Conservation (phyloP, 176 grass and related monocot species). For the Phoenix roebelenii region DNA sequence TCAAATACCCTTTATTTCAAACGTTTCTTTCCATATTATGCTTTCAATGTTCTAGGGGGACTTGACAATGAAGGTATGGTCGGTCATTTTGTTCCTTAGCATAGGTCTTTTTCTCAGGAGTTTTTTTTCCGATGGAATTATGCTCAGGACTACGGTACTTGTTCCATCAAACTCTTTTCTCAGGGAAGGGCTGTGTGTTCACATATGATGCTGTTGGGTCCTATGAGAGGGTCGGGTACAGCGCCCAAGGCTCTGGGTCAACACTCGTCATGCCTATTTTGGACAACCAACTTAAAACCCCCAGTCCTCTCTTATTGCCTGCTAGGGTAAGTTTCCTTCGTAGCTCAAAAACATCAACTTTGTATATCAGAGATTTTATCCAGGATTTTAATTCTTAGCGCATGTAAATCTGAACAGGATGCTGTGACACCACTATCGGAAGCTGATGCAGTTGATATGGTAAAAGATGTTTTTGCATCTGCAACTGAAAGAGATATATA, state of each 20-base stretch:
- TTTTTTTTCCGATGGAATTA: too few species aligned
- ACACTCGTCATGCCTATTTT: slow-evolving; percentile 80
- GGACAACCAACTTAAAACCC: slow-evolving; percentile 89
- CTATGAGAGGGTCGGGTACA: slow-evolving; percentile 80
- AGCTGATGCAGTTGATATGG: slow-evolving; percentile 71
- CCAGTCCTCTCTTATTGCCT: slow-evolving; percentile 75
- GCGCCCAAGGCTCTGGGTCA: slow-evolving; percentile 76
- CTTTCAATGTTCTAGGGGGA: slow-evolving; percentile 88
- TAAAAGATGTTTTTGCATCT: slow-evolving; percentile 98
- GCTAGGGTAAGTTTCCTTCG: slow-evolving; percentile 36
- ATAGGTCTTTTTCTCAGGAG: too few species aligned
- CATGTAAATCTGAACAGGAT: slow-evolving; percentile 45
- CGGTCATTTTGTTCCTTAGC: neutral
- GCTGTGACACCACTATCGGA: slow-evolving; percentile 86
- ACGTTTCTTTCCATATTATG: slow-evolving; percentile 87
- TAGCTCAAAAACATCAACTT: too few species aligned
- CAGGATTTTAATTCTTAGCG: neutral
- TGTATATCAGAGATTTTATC: neutral
- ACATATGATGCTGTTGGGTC: slow-evolving; percentile 96
- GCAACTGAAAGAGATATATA: slow-evolving; percentile 98
- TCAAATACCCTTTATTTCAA: slow-evolving; percentile 96
- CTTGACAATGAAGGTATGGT: slow-evolving; percentile 75
- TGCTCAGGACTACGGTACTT: too few species aligned
- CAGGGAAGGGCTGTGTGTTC: slow-evolving; percentile 92
- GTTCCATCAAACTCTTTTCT: neutral